phyloP scores from a whole-genome alignment of 352 stramenopile species.

The Aphanomyces astaci region DNA sequence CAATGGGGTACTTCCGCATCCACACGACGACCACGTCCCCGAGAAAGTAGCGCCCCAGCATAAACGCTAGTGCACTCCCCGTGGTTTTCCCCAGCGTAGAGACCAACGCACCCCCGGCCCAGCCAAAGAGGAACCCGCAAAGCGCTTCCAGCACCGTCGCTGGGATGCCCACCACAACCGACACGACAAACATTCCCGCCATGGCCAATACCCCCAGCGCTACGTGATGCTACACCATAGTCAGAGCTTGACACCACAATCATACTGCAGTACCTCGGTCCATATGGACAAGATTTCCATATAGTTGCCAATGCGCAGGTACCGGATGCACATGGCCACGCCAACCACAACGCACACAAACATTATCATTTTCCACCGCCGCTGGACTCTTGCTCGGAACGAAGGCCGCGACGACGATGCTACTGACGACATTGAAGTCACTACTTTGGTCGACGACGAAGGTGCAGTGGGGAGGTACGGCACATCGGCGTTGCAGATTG shows the following conservation, averaged over 20 bases:
- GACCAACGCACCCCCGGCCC: background rate
- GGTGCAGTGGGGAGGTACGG: too few relatives aligned
- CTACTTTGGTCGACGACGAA: too few relatives aligned
- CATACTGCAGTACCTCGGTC: constrained; percentile 1
- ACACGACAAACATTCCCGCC: background rate
- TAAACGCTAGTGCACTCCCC: background rate
- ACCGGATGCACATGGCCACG: background rate
- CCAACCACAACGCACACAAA: background rate
- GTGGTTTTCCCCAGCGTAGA: background rate
- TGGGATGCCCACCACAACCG: background rate
- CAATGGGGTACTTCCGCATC: constrained; percentile 2
- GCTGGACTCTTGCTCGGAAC: too few relatives aligned
- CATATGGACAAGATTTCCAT: background rate
- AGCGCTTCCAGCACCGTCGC: constrained; percentile 8
- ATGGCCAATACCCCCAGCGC: background rate
- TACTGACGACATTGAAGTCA: too few relatives aligned
- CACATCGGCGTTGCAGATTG: too few relatives aligned
- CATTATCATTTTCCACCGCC: background rate
- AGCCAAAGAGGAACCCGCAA: constrained; percentile 9
- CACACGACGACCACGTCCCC: background rate
- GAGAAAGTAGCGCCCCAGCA: background rate
- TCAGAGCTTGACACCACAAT: background rate
- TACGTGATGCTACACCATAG: background rate
- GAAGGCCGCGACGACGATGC: too few relatives aligned
- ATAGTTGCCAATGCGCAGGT: background rate